Evolutionary conservation across 345 rosid genomes (phyloP).

Genomic region (Eucalyptus cloeziana): DNA sequence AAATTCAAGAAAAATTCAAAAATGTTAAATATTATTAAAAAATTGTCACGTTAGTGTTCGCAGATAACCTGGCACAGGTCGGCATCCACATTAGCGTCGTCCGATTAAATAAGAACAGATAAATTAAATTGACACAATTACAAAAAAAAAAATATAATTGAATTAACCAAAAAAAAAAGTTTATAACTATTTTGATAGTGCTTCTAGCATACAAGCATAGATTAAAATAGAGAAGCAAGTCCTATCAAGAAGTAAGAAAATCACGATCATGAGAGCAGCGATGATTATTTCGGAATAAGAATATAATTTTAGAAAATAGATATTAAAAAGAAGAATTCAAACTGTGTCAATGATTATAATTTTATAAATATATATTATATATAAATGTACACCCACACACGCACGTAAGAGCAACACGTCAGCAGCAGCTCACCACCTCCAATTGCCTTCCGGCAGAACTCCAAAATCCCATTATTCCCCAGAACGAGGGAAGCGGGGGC

Average conservation of each 20-base stretch:
- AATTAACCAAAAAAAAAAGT: too few species aligned
- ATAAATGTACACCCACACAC: not conserved
- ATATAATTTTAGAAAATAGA: not conserved
- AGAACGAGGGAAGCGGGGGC: not conserved
- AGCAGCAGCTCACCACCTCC: not conserved
- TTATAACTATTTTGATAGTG: too few species aligned
- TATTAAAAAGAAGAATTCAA: not conserved
- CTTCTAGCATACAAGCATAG: rapidly evolving
- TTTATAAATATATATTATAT: not conserved
- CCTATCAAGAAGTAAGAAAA: not conserved
- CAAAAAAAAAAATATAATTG: rapidly evolving
- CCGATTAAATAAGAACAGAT: rapidly evolving
- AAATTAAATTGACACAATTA: rapidly evolving
- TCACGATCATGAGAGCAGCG: not conserved
- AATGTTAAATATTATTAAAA: too few species aligned
- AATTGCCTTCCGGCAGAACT: not conserved
- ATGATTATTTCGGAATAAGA: not conserved
- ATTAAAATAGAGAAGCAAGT: not conserved
- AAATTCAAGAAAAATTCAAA: too few species aligned
- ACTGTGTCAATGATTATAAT: not conserved
- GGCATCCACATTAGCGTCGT: rapidly evolving
- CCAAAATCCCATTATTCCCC: not conserved
- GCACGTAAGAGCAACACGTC: not conserved
- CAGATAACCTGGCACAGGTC: rapidly evolving
- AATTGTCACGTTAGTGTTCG: rapidly evolving